Base-by-base conservation (phyloP, 2,329 filamentous ascomycete genomes). In the Apiospora phragmitis region DNA sequence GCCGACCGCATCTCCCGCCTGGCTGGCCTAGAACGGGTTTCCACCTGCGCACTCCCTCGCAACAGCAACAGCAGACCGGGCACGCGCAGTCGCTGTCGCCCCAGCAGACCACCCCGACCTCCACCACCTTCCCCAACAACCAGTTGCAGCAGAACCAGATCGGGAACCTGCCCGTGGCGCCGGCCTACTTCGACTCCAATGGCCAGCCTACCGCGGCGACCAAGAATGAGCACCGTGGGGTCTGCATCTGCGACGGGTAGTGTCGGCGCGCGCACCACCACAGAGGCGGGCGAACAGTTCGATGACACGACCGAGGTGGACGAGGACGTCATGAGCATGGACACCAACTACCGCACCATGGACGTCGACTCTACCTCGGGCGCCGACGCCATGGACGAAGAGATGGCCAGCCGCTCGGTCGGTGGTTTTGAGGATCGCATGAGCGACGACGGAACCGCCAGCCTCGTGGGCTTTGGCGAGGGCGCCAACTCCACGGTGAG, bases 1-100 rank as follows among this genome's bases (percentile, higher is more conserved):
- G 94, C 94, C 73, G 95, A 98, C 82, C 94, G 95, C 77, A 98
- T 98, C 81, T 97, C 94, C 59, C 94, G 95, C 68, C 90, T 98
- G 29, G 93, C 95, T 16, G 95, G 95, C n/a, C 89, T 98, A 47
- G 94, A 97, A 80, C 91, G 93, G 70, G 91, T 98, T 70, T 91
- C 93, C 21, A 93, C 94, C 87, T 92, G 59, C 91, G 93, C 72
- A 85, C 89, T 41, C 81, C 83, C 12, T 77, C 82, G 8, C 76
- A 77, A 74, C 74, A 78, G 73, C 73, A 81, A 69, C 42, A 21
- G 24, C 42, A 21, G 9, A 4, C 29, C 76, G 78, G 66, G 67
- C 73, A 38, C 76, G 75, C 72, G 77, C 80, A 42, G 80, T 81
- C 18, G 82, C 85, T 51, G 80, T 85, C 51, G 84, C 80, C 72